Percentiles rank a stretch among this genome's conserved stretches.
Evolutionary conservation across 2,329 filamentous ascomycete genomes (phyloP).

Genomic region (Neonectria punicea): DNA sequence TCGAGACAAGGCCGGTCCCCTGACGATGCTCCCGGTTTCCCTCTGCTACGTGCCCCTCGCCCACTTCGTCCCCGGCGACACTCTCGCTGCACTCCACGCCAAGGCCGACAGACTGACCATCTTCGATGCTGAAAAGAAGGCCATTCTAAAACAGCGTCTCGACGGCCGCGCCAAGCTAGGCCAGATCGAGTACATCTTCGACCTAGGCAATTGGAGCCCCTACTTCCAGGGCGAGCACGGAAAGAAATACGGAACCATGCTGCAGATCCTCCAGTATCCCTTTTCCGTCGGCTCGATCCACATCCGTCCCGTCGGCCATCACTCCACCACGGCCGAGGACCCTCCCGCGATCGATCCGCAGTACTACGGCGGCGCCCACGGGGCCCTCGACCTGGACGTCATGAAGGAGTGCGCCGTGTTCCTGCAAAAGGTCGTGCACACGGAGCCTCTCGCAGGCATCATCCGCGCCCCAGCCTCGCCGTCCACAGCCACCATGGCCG

Average conservation of each 20-base stretch:
- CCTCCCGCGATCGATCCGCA: slow-evolving; percentile 53
- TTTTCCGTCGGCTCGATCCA: slow-evolving; percentile 61
- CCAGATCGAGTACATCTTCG: slow-evolving; percentile 61
- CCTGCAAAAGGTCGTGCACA: slow-evolving; percentile 50
- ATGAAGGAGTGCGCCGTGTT: slow-evolving; percentile 56
- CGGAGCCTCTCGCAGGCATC: slow-evolving; percentile 50
- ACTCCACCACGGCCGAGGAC: slow-evolving; percentile 34
- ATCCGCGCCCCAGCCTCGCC: slow-evolving; percentile 47
- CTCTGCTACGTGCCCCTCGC: slow-evolving; percentile 56
- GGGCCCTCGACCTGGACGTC: slow-evolving; percentile 54
- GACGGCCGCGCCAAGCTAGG: slow-evolving; percentile 48
- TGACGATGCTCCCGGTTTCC: slow-evolving; percentile 53
- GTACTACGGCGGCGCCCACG: slow-evolving; percentile 53
- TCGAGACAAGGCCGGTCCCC: slow-evolving; percentile 45
- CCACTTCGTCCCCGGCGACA: slow-evolving; percentile 43
- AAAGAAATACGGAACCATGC: slow-evolving; percentile 59
- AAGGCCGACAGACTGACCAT: slow-evolving; percentile 35
- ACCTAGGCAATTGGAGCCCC: slow-evolving; percentile 59
- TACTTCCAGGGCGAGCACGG: slow-evolving; percentile 46
- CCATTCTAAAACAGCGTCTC: slow-evolving; percentile 49
- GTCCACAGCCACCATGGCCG: slow-evolving; percentile 26
- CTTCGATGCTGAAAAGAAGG: slow-evolving; percentile 37
- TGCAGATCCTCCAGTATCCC: slow-evolving; percentile 63
- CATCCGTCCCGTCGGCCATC: slow-evolving; percentile 43
- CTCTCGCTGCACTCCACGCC: slow-evolving; percentile 35